phyloP scores from a whole-genome alignment of 1,284 basidiomycete species.

The Sporisorium iseilematis-ciliati region DNA sequence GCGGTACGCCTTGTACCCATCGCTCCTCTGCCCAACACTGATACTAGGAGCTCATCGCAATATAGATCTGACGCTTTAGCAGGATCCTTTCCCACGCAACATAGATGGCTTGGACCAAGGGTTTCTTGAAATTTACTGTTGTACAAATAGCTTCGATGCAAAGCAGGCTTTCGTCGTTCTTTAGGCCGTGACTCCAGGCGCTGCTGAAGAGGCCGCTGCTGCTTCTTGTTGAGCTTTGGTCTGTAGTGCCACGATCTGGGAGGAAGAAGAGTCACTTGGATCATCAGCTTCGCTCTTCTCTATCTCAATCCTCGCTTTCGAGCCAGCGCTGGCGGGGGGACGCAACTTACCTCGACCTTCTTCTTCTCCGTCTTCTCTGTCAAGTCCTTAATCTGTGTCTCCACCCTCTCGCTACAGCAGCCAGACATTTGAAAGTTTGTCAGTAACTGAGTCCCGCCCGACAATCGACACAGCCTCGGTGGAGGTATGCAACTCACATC shows the following conservation, averaged over 20 bases:
- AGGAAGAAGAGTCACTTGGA: background rate
- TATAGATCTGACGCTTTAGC: background rate
- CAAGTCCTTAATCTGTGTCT: constrained; percentile 55
- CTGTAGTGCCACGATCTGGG: constrained; percentile 55
- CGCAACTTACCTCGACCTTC: constrained; percentile 50
- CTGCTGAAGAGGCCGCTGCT: constrained; percentile 6
- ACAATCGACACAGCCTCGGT: no score
- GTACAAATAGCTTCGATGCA: constrained; percentile 22
- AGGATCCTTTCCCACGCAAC: background rate
- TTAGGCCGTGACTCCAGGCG: constrained; percentile 17
- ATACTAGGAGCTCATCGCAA: no score
- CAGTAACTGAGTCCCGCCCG: no score
- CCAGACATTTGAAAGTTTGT: no score
- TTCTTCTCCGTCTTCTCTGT: constrained; percentile 56
- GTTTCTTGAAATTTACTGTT: constrained; percentile 7
- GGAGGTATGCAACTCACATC: constrained; percentile 82
- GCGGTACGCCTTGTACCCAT: background rate
- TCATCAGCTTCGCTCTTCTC: constrained; percentile 1
- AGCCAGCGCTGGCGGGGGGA: no score
- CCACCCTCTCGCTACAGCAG: constrained; percentile 43
- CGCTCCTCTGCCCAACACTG: background rate
- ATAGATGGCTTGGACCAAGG: background rate
- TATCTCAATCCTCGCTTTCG: background rate
- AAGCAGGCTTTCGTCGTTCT: background rate
- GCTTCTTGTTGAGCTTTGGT: constrained; percentile 52